A percentile compares a stretch with the other conserved stretches of the same genome.
Conservation (phyloP, 208 protist genomes). For the Herpetomonas muscarum region DNA sequence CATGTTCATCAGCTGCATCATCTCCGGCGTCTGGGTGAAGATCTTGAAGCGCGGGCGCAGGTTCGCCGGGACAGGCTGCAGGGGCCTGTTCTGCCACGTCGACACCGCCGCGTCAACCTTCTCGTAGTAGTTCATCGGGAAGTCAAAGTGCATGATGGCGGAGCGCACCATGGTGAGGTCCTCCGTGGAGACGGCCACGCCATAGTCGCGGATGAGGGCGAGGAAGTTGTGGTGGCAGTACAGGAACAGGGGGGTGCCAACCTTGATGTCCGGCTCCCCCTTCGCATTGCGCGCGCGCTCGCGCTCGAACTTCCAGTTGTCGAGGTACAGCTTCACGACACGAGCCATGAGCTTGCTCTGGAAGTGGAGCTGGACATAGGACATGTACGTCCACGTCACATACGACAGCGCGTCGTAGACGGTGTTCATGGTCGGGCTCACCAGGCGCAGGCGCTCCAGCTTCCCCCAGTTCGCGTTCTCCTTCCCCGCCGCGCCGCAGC, state of each 20-base stretch:
- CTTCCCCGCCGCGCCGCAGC: conserved; percentile 16
- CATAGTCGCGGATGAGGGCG: conserved; percentile 57
- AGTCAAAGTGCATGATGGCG: conserved; percentile 76
- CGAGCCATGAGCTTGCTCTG: conserved; percentile 65
- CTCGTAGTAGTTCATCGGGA: conserved; percentile 64
- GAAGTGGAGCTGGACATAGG: conserved; percentile 74
- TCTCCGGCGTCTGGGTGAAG: conserved; percentile 58
- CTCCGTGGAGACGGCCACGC: conserved; percentile 48
- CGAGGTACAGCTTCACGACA: conserved; percentile 65
- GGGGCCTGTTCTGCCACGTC: conserved; percentile 48
- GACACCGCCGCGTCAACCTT: conserved; percentile 68
- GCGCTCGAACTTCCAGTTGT: conserved; percentile 74
- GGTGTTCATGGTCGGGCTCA: conserved; percentile 36
- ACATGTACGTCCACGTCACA: conserved; percentile 71
- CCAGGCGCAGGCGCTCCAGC: conserved; percentile 53
- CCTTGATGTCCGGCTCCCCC: conserved; percentile 48
- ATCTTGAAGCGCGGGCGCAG: conserved; percentile 43
- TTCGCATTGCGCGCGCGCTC: conserved; percentile 58
- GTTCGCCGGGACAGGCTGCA: conserved; percentile 30
- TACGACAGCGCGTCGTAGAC: conserved; percentile 51
- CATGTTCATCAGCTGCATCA: conserved; percentile 88
- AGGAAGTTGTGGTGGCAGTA: conserved; percentile 79
- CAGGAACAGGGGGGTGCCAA: conserved; percentile 71
- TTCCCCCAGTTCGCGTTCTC: conserved; percentile 41
- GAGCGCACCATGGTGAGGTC: conserved; percentile 72